Evolutionary conservation across 108 stramenopile genomes (phyloP).

Genomic region (Cyclotella distinguenda): DNA sequence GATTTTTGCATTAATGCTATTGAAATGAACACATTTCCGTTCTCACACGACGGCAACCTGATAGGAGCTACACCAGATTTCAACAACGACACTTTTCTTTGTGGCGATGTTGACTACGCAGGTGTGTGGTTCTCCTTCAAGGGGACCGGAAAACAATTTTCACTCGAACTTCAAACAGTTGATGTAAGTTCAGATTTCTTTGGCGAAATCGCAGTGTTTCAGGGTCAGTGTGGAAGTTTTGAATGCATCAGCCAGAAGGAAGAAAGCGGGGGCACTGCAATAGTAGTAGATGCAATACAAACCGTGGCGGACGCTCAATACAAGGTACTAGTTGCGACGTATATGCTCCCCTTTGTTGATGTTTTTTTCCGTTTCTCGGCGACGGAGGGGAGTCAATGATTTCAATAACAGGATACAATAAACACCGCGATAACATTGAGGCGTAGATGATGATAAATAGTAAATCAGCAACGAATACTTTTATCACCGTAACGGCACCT

Average conservation of each 20-base stretch:
- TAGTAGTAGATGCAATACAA: not conserved
- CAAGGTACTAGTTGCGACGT: not conserved
- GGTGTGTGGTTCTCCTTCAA: slow-evolving; percentile 12
- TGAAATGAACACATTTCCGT: slow-evolving; percentile 7
- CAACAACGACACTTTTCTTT: not conserved
- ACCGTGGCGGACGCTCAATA: not conserved
- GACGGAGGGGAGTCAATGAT: too few relatives aligned
- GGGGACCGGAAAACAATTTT: not conserved
- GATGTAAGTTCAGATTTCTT: not conserved
- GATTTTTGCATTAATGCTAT: not conserved
- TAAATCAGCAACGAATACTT: too few relatives aligned
- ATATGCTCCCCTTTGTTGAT: not conserved
- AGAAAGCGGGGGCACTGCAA: not conserved
- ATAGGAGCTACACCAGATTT: slow-evolving; percentile 7
- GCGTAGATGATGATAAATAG: too few relatives aligned
- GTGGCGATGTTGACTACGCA: not conserved
- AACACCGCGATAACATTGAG: too few relatives aligned
- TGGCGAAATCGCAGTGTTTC: slow-evolving; percentile 10
- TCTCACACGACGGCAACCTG: not conserved
- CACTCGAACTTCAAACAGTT: slow-evolving; percentile 10
- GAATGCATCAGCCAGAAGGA: not conserved
- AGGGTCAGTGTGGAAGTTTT: not conserved
- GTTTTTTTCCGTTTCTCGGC: slow-evolving; percentile 1
- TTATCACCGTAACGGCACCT: too few relatives aligned
- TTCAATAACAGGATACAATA: too few relatives aligned